Conservation (phyloP, 2,329 filamentous ascomycete genomes). For the Ceratocystis cubensis region DNA sequence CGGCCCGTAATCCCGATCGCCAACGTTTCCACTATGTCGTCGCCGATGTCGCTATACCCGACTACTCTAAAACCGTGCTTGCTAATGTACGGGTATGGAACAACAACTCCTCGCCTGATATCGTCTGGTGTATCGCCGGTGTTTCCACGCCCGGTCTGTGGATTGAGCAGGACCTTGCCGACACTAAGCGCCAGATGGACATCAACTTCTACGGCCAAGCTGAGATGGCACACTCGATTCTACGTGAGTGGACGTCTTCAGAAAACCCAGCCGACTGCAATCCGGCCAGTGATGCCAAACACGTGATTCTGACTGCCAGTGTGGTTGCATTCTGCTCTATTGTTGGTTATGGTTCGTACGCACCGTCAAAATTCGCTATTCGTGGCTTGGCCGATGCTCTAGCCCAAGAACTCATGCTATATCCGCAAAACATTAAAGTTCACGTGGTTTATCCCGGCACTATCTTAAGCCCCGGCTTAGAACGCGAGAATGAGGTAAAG, state of each 20-base stretch:
- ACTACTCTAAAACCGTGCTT: slow-evolving; percentile 59
- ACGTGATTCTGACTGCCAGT: slow-evolving; percentile 81
- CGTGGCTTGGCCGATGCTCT: slow-evolving; percentile 72
- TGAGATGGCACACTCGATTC: slow-evolving; percentile 70
- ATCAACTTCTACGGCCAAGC: slow-evolving; percentile 80
- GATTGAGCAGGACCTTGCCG: slow-evolving; percentile 55
- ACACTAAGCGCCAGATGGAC: slow-evolving; percentile 70
- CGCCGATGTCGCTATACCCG: slow-evolving; percentile 62
- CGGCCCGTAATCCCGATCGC: slow-evolving; percentile 48
- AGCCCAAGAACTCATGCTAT: slow-evolving; percentile 71
- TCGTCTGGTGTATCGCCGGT: slow-evolving; percentile 87
- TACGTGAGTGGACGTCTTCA: slow-evolving; percentile 57
- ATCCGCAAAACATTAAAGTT: slow-evolving; percentile 69
- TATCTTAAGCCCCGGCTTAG: slow-evolving; percentile 64
- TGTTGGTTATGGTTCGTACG: slow-evolving; percentile 72
- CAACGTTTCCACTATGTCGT: slow-evolving; percentile 77
- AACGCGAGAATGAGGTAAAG: slow-evolving; percentile 65
- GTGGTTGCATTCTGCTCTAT: slow-evolving; percentile 62
- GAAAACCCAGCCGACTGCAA: slow-evolving; percentile 16
- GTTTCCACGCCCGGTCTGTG: slow-evolving; percentile 63
- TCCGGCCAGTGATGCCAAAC: slow-evolving; percentile 41
- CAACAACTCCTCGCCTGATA: slow-evolving; percentile 55
- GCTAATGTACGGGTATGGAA: slow-evolving; percentile 69
- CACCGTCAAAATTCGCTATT: slow-evolving; percentile 73
- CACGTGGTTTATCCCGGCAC: slow-evolving; percentile 76